Percentiles rank a stretch among this genome's conserved stretches.
phyloP scores from a whole-genome alignment of 2,329 filamentous ascomycete genomes.

The Neofusicoccum laricinum region DNA sequence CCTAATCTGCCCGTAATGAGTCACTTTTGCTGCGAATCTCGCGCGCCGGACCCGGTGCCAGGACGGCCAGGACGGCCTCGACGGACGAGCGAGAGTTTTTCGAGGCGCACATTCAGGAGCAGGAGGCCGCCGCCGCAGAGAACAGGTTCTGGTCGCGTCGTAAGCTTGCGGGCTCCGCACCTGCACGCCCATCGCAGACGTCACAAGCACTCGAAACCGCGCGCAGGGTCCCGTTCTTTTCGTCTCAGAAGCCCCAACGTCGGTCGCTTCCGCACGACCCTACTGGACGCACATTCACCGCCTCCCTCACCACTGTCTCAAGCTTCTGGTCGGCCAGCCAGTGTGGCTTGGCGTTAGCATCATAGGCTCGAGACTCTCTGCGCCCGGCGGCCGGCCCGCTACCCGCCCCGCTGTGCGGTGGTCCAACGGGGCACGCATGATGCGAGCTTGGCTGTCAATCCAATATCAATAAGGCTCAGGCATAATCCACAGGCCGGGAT shows the following conservation, averaged over 20 bases:
- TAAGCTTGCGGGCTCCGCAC: background rate
- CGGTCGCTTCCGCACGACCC: background rate
- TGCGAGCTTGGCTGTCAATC: slow-evolving; percentile 9
- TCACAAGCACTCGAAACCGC: background rate
- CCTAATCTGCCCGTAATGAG: background rate
- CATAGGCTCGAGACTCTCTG: background rate
- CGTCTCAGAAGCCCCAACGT: background rate
- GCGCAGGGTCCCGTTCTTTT: background rate
- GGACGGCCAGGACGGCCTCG: no score
- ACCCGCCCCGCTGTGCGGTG: background rate
- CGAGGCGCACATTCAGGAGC: no score
- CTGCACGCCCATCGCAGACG: background rate
- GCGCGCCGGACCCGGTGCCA: no score
- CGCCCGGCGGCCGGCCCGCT: background rate
- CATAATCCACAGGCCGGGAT: background rate
- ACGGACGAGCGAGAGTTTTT: no score
- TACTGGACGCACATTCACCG: background rate
- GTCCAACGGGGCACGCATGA: background rate
- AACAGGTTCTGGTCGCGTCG: background rate
- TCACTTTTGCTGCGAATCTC: background rate
- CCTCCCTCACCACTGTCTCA: slow-evolving; percentile 3
- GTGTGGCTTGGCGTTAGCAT: background rate
- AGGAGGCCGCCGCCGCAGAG: background rate
- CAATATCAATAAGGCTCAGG: slow-evolving; percentile 10
- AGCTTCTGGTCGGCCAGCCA: background rate